Conservation (phyloP, 768 basidiomycete genomes). For the Chalciporus sphaerocephalus region DNA sequence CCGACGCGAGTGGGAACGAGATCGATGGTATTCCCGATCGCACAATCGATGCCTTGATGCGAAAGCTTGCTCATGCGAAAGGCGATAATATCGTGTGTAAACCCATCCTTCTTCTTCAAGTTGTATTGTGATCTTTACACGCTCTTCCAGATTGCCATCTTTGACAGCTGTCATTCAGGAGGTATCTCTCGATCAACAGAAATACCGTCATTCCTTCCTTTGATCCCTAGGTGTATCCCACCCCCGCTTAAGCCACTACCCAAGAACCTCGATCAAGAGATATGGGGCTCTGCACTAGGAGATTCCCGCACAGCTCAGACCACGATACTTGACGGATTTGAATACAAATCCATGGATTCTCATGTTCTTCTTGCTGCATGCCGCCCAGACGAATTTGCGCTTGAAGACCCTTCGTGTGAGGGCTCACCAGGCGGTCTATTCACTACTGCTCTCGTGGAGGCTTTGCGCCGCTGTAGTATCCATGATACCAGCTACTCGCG, state of each 20-base stretch:
- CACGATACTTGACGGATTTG: slow-evolving; percentile 7
- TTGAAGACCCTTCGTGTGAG: slow-evolving; percentile 7
- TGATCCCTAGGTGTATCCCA: slow-evolving; percentile 8
- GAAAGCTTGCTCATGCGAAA: slow-evolving; percentile 13
- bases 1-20: slow-evolving; percentile 1
- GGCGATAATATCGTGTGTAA: slow-evolving; percentile 19
- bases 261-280: slow-evolving; percentile 9
- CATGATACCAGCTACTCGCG: slow-evolving; percentile 13
- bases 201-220: background rate
- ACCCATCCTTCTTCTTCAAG: background rate
- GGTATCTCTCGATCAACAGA: slow-evolving; percentile 12
- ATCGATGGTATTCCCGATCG: slow-evolving; percentile 15
- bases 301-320: slow-evolving; percentile 8
- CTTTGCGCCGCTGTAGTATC: slow-evolving; percentile 1
- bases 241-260: slow-evolving; percentile 12
- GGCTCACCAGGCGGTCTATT: slow-evolving; percentile 15
- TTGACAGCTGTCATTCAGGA: slow-evolving; percentile 22
- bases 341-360: slow-evolving; percentile 19
- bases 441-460: slow-evolving; percentile 16
- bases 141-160: slow-evolving; percentile 9
- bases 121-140: background rate
- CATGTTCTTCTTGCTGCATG: slow-evolving; percentile 22
- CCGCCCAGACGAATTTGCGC: slow-evolving; percentile 11
- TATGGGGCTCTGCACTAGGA: slow-evolving; percentile 5
- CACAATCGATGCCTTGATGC: slow-evolving; percentile 13